These are phyloP conservation scores for Paspalum vaginatum DNA, from an alignment of 176 grass and related monocot genomes.

Conservation along the genomic window DNA sequence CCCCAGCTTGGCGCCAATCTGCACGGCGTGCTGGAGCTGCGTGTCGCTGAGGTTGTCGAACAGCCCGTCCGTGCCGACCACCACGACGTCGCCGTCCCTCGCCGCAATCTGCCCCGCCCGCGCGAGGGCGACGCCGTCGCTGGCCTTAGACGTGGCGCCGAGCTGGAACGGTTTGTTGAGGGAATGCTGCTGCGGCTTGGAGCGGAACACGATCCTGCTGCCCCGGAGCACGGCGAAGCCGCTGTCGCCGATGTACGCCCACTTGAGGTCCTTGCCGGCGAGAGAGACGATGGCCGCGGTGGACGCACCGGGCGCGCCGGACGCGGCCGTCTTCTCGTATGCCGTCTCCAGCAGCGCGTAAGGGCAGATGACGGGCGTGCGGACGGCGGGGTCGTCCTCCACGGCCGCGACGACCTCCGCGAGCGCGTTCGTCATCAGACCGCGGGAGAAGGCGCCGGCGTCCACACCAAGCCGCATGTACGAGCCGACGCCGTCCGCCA, in stretches of 20 bases:
- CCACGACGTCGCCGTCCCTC: neutral
- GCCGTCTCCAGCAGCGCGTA: constrained; percentile 28
- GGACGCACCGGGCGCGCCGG: neutral
- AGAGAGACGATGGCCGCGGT: constrained; percentile 31
- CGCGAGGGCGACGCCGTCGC: neutral
- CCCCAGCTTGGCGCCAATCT: neutral
- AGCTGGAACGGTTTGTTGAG: neutral
- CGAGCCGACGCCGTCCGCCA: constrained; percentile 47
- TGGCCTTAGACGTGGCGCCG: neutral
- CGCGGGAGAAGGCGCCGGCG: constrained; percentile 35
- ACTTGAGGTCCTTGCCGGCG: constrained; percentile 8
- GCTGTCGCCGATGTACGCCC: constrained; percentile 4
- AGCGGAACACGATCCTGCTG: neutral
- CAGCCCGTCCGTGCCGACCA: neutral
- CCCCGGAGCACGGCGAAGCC: neutral
- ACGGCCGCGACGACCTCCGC: neutral
- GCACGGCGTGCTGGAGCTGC: neutral
- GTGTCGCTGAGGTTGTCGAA: neutral
- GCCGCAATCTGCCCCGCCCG: neutral
- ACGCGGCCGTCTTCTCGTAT: constrained; percentile 2
- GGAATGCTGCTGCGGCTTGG: neutral
- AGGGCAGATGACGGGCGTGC: neutral
- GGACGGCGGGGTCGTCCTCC: neutral
- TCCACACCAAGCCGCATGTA: neutral
- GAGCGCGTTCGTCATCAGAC: neutral